Evolutionary conservation across 345 rosid genomes (phyloP), one percentile per base, ranked within the genome.

Genomic region (Eucalyptus tenuipes): DNA sequence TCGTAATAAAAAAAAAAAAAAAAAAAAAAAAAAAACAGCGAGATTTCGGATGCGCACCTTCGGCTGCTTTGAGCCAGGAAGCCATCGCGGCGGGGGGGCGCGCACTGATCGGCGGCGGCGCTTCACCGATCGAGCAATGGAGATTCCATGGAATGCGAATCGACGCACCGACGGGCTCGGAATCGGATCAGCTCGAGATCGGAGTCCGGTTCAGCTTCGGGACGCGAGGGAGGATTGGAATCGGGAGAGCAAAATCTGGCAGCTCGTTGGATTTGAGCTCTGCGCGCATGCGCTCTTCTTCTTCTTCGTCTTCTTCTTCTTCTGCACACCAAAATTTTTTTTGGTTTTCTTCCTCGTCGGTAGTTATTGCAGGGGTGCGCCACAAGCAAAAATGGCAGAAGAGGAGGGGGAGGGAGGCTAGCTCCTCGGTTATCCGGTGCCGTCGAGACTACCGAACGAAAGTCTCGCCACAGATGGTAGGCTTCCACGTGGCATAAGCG

Each of bases 31-130:
- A 48, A 48, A 52, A 20, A 52, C 5, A 52, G 57, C 57, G 45
- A 89, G 52, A 47, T 52, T 88, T 47, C 86, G 15, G 88, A 92
- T 53, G 42, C 90, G 49, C 25, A 97, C 99, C 99, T 97, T 97
- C 99, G 48, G 99, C 99, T 86, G 96, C 99, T 93, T 97, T 98
- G 86, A 98, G 97, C 99, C 99, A 98, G 89, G 96, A 94, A 89
- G 98, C 97, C 99, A 98, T 98, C 89, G 44, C 59, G 25, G 45
- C 64, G n/a, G 64, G 66, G 16, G 31, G 66, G 18, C 31, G 42
- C 79, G 4, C 42, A 88, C 88, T 88, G 87, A 49, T 88, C 86
- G 29, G 88, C 86, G 50, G 85, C 87, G 53, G 87, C 89, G 90
- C 91, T 93, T 93, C 87, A 89, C 87, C 2, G 29, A 75, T 68